Base-by-base conservation (phyloP, 2,329 filamentous ascomycete species). In the Colletotrichum sublineola region DNA sequence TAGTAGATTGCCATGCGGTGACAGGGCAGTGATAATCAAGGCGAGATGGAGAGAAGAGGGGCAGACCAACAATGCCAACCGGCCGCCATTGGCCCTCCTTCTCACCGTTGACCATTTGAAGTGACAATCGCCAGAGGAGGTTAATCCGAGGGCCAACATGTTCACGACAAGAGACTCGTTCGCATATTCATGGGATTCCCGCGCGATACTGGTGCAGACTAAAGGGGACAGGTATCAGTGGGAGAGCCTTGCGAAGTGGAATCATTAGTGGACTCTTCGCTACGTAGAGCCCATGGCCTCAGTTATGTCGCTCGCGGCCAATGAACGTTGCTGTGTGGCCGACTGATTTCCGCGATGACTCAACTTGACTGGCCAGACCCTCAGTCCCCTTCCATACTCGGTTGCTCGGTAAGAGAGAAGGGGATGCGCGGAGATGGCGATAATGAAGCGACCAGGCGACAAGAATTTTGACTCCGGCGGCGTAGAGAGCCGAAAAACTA, bases 331-430 rank as follows among this genome's bases (percentile, higher is more conserved):
- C 46, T 12, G n/a, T 29, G 29, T 62, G 18, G 40, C 48, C 50
- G 44, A 52, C 55, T 33, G 42, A 38, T 57, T 52, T 38, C 61
- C 42, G 29, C 62, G 71, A 73, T 73, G 67, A 71, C 48, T 73
- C 71, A 71, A 73, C 67, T 57, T 46, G 14, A 33, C 56, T 20
- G 42, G 40, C 40, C 40, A 56, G 48, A 24, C 33, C 31, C 44
- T 61, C 48, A 55, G 55, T 36, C 48, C 67, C 29, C 38, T 46
- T 60, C 48, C 62, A 33, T 33, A 33, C 61, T 42, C 18, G 24
- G n/a, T 48, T 48, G 20, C 24, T 42, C 12, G 40, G 40, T 24
- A 11, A 11, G 58, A 18, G 12, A 31, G 24, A 5, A 50, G 29
- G 36, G 24, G 24, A 24, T 24, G 24, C 24, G 36, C 20, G 36